Conservation (phyloP, 2,329 filamentous ascomycete species). For the Rutstroemia sp. region DNA sequence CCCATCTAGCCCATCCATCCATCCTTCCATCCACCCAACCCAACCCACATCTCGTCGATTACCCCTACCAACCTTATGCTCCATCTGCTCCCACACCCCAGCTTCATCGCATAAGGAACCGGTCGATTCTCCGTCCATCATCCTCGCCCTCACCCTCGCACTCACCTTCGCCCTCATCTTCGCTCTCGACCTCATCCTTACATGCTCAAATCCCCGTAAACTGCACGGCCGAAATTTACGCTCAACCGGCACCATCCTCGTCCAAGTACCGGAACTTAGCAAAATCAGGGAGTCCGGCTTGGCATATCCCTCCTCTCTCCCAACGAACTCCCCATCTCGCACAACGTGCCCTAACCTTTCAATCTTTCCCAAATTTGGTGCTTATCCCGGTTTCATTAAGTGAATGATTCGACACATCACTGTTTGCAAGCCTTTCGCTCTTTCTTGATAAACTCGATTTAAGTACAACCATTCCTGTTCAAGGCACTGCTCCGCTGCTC, state of each 20-base stretch:
- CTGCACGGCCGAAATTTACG: background rate
- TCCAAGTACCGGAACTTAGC: background rate
- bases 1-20: no score
- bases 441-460: background rate
- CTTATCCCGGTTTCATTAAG: background rate
- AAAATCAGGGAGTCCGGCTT: background rate
- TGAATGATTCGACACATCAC: background rate
- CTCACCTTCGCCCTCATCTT: no score
- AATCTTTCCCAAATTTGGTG: background rate
- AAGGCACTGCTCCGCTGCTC: conserved; percentile 13
- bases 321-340: background rate
- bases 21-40: no score
- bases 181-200: no score
- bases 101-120: no score
- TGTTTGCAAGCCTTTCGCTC: background rate
- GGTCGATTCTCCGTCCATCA: no score
- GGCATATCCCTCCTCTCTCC: background rate
- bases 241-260: background rate
- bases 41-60: no score
- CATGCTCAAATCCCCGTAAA: no score
- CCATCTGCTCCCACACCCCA: no score
- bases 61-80: no score
- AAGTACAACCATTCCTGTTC: conserved; percentile 10
- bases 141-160: no score
- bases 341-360: background rate